Percentiles rank a stretch among this genome's conserved stretches.
Evolutionary conservation across 176 grass and related monocot species (phyloP).

Genomic region (Oryza coarctata): DNA sequence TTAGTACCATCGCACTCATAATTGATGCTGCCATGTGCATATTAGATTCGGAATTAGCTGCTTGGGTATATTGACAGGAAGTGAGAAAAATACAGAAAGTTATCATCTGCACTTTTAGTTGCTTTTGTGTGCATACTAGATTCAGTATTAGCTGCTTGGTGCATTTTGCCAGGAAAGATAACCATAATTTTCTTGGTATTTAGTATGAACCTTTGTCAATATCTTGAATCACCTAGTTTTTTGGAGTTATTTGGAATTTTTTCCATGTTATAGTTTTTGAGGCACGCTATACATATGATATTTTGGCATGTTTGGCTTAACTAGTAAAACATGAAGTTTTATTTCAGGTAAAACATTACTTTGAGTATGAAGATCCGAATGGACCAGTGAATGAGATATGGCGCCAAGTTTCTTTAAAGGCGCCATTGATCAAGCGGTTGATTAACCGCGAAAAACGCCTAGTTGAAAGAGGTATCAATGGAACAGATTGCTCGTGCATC

Average conservation of each 20-base stretch:
- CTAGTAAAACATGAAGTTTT: background rate
- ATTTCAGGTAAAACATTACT: constrained; percentile 78
- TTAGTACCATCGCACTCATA: constrained; percentile 34
- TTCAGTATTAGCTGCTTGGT: background rate
- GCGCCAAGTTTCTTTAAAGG: constrained; percentile 85
- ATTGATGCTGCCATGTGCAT: constrained; percentile 3
- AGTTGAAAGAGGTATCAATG: constrained; percentile 47
- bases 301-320: constrained; percentile 18
- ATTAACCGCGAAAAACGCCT: constrained; percentile 82
- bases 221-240: background rate
- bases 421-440: constrained; percentile 77
- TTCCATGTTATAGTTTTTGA: too few relatives aligned
- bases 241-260: background rate
- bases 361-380: constrained; percentile 80
- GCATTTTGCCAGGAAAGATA: constrained; percentile 13
- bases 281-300: constrained; percentile 28
- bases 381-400: constrained; percentile 91
- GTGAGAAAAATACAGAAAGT: constrained; percentile 84
- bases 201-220: background rate
- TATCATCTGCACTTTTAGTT: constrained; percentile 18
- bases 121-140: background rate
- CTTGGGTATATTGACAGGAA: background rate
- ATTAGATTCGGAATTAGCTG: background rate
- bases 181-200: background rate
- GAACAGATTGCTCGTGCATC: constrained; percentile 76